phyloP scores from a whole-genome alignment of 2,329 filamentous ascomycete species.

The Penicillium sp. region DNA sequence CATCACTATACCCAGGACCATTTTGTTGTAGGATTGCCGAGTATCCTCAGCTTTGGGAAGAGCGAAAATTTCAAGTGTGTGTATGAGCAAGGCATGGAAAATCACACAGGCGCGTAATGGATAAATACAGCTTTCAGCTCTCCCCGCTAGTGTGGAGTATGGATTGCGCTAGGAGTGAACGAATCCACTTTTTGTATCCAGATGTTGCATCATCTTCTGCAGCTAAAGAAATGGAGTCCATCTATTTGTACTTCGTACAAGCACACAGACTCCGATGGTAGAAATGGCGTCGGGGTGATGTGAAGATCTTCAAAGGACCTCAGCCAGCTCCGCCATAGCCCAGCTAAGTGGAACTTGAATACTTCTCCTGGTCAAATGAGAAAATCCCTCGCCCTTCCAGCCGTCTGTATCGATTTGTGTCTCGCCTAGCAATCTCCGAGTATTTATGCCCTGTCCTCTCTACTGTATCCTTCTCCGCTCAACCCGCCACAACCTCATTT shows the following conservation, averaged over 20 bases:
- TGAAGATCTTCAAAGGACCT: constrained; percentile 10
- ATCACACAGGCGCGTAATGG: constrained; percentile 9
- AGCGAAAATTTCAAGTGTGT: constrained; percentile 2
- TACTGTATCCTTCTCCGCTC: constrained; percentile 5
- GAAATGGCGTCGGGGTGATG: constrained; percentile 3
- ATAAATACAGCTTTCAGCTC: constrained; percentile 15
- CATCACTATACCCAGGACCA: constrained; percentile 29
- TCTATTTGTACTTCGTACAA: not conserved
- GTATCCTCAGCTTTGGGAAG: not conserved
- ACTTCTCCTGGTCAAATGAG: constrained; percentile 4
- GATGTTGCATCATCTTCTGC: constrained; percentile 18
- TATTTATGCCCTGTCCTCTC: not conserved
- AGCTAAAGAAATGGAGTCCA: constrained; percentile 11
- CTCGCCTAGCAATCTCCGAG: not conserved
- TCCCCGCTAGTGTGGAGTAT: not conserved
- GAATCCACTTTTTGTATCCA: constrained; percentile 6
- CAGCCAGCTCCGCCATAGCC: not conserved
- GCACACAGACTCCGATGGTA: constrained; percentile 1
- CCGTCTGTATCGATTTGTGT: not conserved
- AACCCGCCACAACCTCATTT: not conserved
- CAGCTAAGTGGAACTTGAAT: constrained; percentile 2
- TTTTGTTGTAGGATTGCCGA: not conserved
- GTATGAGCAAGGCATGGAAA: not conserved
- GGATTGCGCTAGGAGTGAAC: constrained; percentile 6
- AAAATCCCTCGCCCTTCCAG: not conserved